phyloP scores from a whole-genome alignment of 1,284 basidiomycete species.

The Leccinum ponderosum region DNA sequence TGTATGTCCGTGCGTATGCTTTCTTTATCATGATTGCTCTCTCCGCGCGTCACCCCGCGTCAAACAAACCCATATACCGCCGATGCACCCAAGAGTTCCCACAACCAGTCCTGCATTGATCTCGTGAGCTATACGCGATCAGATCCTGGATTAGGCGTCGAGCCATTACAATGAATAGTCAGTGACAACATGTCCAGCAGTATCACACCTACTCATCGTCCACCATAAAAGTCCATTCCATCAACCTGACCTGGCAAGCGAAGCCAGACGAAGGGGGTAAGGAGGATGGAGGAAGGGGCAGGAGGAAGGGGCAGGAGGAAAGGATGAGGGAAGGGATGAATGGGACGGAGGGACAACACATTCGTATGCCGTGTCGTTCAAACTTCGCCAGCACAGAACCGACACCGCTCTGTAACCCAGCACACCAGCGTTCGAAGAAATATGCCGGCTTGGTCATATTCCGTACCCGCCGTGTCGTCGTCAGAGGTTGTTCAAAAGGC shows the following conservation, averaged over 20 bases:
- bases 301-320: background rate
- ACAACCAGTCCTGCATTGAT: background rate
- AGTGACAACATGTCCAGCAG: background rate
- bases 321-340: background rate
- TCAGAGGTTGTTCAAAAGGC: background rate
- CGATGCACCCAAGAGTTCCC: background rate
- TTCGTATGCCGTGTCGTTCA: background rate
- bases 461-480: background rate
- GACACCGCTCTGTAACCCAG: background rate
- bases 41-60: background rate
- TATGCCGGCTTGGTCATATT: background rate
- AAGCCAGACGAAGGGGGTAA: background rate
- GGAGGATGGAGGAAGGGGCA: background rate
- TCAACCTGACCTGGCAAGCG: background rate
- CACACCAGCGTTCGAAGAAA: background rate
- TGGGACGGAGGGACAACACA: background rate
- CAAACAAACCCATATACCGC: too few species aligned
- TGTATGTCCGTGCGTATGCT: background rate
- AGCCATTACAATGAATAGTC: background rate
- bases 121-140: background rate
- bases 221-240: background rate
- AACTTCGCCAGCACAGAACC: background rate
- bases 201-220: background rate
- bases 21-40: background rate
- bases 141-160: background rate